phyloP scores from a whole-genome alignment of 2,329 filamentous ascomycete species.

The Fusarium buxicola region DNA sequence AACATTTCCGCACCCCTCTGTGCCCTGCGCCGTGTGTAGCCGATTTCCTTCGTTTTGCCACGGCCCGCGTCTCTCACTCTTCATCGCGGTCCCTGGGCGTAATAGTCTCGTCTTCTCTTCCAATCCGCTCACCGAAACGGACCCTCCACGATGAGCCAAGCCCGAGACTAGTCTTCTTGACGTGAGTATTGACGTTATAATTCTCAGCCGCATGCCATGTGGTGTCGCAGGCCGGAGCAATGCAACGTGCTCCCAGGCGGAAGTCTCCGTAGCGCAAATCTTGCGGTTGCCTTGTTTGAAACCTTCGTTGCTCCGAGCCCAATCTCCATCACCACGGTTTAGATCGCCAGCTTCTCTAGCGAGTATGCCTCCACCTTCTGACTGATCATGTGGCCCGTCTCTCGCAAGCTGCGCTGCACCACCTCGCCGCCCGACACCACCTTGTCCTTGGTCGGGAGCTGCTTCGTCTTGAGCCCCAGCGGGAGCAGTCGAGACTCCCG shows the following conservation, averaged over 20 bases:
- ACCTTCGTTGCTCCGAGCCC: slow-evolving; percentile 12
- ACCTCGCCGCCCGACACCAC: slow-evolving; percentile 77
- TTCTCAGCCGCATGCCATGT: slow-evolving; percentile 41
- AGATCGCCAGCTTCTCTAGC: slow-evolving; percentile 80
- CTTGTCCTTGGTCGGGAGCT: slow-evolving; percentile 65
- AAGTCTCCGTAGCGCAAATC: slow-evolving; percentile 20
- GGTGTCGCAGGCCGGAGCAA: slow-evolving; percentile 13
- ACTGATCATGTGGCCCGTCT: slow-evolving; percentile 81
- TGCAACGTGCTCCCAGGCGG: slow-evolving; percentile 25
- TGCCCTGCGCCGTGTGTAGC: slow-evolving; percentile 41
- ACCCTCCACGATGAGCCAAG: slow-evolving; percentile 16
- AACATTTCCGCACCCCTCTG: slow-evolving; percentile 24
- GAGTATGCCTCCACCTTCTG: slow-evolving; percentile 86
- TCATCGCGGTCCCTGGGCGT: slow-evolving; percentile 32
- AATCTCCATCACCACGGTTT: slow-evolving; percentile 43
- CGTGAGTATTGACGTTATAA: slow-evolving; percentile 4
- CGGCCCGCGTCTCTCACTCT: slow-evolving; percentile 20
- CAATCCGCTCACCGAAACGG: slow-evolving; percentile 24
- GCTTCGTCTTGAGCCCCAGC: slow-evolving; percentile 75
- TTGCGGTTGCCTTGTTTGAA: slow-evolving; percentile 25
- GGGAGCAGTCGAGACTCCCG: slow-evolving; percentile 69
- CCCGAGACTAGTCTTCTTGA: slow-evolving; percentile 18
- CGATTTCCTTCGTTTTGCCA: slow-evolving; percentile 33
- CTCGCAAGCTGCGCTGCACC: slow-evolving; percentile 74
- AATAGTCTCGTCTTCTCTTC: slow-evolving; percentile 26